phyloP scores from a whole-genome alignment of 1,139 yeast species.

The Hansenula sp. region DNA sequence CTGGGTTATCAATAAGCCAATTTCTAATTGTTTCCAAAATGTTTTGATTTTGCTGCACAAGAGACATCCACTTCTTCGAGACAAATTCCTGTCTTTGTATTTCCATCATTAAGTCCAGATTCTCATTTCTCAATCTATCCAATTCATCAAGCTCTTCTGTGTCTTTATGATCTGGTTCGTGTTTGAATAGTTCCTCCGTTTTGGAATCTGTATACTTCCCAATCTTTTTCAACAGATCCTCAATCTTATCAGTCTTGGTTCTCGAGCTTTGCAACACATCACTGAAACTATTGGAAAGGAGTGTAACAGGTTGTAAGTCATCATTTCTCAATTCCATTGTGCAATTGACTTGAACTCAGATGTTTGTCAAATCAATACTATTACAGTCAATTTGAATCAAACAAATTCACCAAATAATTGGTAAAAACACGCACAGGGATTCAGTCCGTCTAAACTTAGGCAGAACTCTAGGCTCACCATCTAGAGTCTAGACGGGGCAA shows the following conservation, averaged over 20 bases:
- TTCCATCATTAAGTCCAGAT: conserved; percentile 37
- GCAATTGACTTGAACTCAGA: too few species aligned
- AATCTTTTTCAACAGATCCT: conserved; percentile 14
- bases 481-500: too few species aligned
- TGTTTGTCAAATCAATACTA: too few species aligned
- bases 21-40: conserved; percentile 36
- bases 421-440: too few species aligned
- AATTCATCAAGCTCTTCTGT: conserved; percentile 8
- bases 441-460: too few species aligned
- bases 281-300: conserved; percentile 9
- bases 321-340: conserved; percentile 16
- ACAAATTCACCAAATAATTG: too few species aligned
- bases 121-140: conserved; percentile 30
- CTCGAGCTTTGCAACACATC: conserved; percentile 13
- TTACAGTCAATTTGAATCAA: too few species aligned
- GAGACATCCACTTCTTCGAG: conserved; percentile 30
- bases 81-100: conserved; percentile 41
- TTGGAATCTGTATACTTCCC: conserved; percentile 10
- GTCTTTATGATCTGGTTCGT: neutral
- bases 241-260: conserved; percentile 11
- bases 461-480: too few species aligned
- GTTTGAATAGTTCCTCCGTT: neutral
- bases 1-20: conserved; percentile 27
- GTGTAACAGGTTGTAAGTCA: conserved; percentile 16
- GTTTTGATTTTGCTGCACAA: conserved; percentile 37